phyloP scores from a whole-genome alignment of 106 monocot genomes.

The Dendrobium officinale region DNA sequence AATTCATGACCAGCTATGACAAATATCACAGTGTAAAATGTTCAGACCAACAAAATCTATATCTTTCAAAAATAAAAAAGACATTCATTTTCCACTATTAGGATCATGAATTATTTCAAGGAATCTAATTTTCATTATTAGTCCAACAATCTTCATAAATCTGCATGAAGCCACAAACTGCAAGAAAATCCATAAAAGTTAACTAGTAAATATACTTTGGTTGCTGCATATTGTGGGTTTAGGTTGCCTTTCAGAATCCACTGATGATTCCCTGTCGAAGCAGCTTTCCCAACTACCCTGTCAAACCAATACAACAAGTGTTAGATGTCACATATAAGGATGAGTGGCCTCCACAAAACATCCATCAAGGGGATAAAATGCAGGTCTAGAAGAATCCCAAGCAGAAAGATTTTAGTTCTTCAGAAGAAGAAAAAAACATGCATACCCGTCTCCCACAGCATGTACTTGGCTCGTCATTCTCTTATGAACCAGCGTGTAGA shows the following conservation, averaged over 20 bases:
- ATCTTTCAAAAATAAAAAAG: background rate
- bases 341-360: background rate
- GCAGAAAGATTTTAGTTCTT: background rate
- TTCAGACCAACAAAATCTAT: background rate
- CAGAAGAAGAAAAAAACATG: background rate
- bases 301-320: constrained; percentile 3
- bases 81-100: background rate
- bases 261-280: constrained; percentile 44
- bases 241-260: constrained; percentile 41
- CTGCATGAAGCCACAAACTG: constrained; percentile 6
- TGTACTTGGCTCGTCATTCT: constrained; percentile 54
- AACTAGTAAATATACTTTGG: constrained; percentile 24
- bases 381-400: background rate
- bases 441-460: constrained; percentile 57
- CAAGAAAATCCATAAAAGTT: background rate
- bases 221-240: constrained; percentile 8
- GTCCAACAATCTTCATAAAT: background rate
- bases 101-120: background rate
- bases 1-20: background rate
- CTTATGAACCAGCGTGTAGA: constrained; percentile 36
- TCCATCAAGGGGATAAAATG: background rate
- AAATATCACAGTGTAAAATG: background rate
- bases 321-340: background rate
- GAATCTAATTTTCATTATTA: background rate
- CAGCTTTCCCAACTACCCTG: constrained; percentile 64